phyloP scores from a whole-genome alignment of 176 grass and related monocot genomes.

The Alopecurus myosuroides region DNA sequence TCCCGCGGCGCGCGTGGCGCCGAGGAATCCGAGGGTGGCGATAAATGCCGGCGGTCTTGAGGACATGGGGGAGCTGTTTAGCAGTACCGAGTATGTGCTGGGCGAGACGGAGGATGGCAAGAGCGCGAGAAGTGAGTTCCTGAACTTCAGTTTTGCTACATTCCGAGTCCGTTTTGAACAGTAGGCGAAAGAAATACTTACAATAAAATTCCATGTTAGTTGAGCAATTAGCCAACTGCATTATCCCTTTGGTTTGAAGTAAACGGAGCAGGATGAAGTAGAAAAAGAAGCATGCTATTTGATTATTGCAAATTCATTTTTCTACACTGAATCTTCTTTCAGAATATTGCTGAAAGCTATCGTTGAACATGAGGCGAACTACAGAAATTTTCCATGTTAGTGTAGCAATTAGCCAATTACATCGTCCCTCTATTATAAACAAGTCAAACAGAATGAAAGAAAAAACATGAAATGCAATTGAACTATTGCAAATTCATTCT shows the following conservation, averaged over 20 bases:
- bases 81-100: slow-evolving; percentile 33
- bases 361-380: not conserved
- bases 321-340: not conserved
- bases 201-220: not conserved
- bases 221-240: not conserved
- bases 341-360: not conserved
- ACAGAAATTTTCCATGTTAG: not conserved
- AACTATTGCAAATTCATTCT: not conserved
- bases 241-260: not conserved
- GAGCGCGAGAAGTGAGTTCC: slow-evolving; percentile 39
- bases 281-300: not conserved
- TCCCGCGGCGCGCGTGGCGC: slow-evolving; percentile 54
- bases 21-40: slow-evolving; percentile 73
- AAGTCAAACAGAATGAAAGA: too few relatives aligned
- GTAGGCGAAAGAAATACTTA: not conserved
- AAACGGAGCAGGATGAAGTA: not conserved
- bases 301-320: not conserved
- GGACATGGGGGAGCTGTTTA: slow-evolving; percentile 68
- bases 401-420: not conserved
- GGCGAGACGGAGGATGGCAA: slow-evolving; percentile 38
- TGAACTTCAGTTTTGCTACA: not conserved
- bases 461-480: too few relatives aligned
- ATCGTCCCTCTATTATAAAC: too few relatives aligned
- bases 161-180: not conserved
- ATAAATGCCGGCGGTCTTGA: slow-evolving; percentile 36